Percentiles rank a stretch among this genome's conserved stretches.
phyloP scores from a whole-genome alignment of 805 yeast species.

The Spencermartinsiella europaea region DNA sequence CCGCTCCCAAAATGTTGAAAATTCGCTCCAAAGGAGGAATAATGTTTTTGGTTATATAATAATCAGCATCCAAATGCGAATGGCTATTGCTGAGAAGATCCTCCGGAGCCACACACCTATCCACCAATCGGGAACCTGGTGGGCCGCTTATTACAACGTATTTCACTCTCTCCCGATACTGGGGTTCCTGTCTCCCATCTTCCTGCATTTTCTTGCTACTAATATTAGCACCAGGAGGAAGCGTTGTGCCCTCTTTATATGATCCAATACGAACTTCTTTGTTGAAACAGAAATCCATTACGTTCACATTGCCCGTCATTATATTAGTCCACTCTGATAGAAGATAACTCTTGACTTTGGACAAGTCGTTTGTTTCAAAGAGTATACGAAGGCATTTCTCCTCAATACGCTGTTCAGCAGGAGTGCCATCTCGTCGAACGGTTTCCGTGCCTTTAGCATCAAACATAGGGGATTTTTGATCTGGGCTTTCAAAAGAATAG shows the following conservation, averaged over 20 bases:
- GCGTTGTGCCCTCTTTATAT: conserved; percentile 62
- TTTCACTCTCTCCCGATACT: conserved; percentile 82
- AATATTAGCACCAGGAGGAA: conserved; percentile 90
- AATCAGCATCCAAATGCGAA: conserved; percentile 64
- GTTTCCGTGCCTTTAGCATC: conserved; percentile 98
- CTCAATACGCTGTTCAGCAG: conserved; percentile 80
- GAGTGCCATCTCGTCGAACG: conserved; percentile 88
- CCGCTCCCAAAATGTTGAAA: conserved; percentile 77
- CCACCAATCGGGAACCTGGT: conserved; percentile 54
- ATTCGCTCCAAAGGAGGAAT: conserved; percentile 88
- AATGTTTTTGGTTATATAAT: conserved; percentile 76
- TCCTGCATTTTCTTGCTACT: conserved; percentile 55
- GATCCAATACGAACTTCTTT: conserved; percentile 82
- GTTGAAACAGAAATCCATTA: conserved; percentile 87
- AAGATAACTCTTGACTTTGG: conserved; percentile 62
- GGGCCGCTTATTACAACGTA: conserved; percentile 69
- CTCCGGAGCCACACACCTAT: conserved; percentile 75
- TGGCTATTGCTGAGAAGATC: conserved; percentile 48
- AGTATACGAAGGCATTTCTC: conserved; percentile 62
- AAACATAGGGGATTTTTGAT: conserved; percentile 57
- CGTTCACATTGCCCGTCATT: conserved; percentile 52
- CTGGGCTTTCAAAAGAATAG: conserved; percentile 57
- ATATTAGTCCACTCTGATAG: conserved; percentile 63
- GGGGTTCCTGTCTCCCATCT: conserved; percentile 77
- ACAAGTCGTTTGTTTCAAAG: conserved; percentile 68